Base-by-base conservation (phyloP, 148 eudicot genomes). In the Persicaria tinctoria region DNA sequence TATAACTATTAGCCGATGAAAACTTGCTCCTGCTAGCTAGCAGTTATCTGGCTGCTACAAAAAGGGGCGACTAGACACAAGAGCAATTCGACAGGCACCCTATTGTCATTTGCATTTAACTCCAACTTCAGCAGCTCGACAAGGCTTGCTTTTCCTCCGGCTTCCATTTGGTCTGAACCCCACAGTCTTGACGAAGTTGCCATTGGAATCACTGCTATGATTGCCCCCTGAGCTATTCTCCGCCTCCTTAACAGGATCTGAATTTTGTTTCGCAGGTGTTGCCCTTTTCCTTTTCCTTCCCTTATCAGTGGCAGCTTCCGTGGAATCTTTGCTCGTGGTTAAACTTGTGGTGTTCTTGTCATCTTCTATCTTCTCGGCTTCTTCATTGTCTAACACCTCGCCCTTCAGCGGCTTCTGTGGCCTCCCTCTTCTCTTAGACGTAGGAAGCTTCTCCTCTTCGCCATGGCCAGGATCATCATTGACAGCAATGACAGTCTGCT, bases 71-170 rank as follows among this genome's bases (percentile, higher is more conserved):
- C 41, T 32, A 32, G 41, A 32, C 41, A 32, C 41, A 0, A 32
- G 41, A 14, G 13, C 14, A 10, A 51, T 11, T 51, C 11, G 16
- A 5, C 17, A 16, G 46, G 49, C 13, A 73, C 73, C 68, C n/a
- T 38, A 72, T 56, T 14, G 74, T 86, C 79, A 87, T 70, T 70
- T 78, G 87, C 91, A 91, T 78, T 89, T 87, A 18, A 91, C 93
- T 13, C 97, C 93, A 74, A 82, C 97, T 83, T 88, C 94, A 77
- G 97, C 97, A 80, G 94, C 97, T 73, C 97, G 83, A 13, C 82
- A 84, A 75, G 97, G 97, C 80, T 87, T 89, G 83, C 78, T 87
- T 77, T 89, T 92, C 69, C 92, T 76, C 74, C 97, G 82, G 78
- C 91, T 89, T 62, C 97, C 91, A 51, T 75, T 88, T 55, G 82